These are phyloP conservation scores for Solanum rostratum DNA, from an alignment of 257 asterid species.

Conservation along the genomic window DNA sequence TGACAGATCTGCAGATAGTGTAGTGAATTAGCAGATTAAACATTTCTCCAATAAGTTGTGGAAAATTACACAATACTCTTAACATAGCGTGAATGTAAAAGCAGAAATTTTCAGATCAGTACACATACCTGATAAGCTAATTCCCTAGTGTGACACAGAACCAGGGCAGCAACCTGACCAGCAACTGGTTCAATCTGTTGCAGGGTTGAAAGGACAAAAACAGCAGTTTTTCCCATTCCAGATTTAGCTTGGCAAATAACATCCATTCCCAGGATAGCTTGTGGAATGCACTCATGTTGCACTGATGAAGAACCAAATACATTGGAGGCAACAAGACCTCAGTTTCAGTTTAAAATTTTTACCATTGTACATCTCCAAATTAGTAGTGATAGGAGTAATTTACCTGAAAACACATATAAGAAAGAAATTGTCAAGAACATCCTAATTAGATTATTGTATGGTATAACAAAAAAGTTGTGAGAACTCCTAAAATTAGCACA, in stretches of 20 bases:
- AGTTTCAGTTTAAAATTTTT: conserved; percentile 54
- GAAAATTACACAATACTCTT: not conserved
- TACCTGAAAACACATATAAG: conserved; percentile 42
- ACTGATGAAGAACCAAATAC: conserved; percentile 76
- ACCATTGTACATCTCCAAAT: conserved; percentile 75
- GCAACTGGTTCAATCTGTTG: conserved; percentile 86
- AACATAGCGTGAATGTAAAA: not conserved
- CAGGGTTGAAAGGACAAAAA: conserved; percentile 75
- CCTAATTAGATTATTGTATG: not conserved
- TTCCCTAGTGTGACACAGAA: conserved; percentile 75
- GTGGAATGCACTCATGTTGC: conserved; percentile 97
- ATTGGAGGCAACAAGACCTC: conserved; percentile 66
- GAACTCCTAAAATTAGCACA: not conserved
- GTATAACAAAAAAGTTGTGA: not conserved
- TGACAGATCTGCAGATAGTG: conserved; percentile 59
- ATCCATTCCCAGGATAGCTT: conserved; percentile 94
- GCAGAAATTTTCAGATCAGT: not conserved
- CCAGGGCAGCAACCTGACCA: conserved; percentile 88
- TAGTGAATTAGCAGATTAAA: not conserved
- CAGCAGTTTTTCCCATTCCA: conserved; percentile 97
- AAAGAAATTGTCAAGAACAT: not conserved
- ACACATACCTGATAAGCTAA: conserved; percentile 70
- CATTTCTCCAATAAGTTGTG: not conserved
- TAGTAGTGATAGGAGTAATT: conserved; percentile 46
- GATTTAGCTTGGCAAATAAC: conserved; percentile 96